Percentiles rank a stretch among this genome's conserved stretches.
These are phyloP conservation scores for Warburgia ugandensis DNA, from an alignment of 164 flowering plant species.

Conservation along the genomic window DNA sequence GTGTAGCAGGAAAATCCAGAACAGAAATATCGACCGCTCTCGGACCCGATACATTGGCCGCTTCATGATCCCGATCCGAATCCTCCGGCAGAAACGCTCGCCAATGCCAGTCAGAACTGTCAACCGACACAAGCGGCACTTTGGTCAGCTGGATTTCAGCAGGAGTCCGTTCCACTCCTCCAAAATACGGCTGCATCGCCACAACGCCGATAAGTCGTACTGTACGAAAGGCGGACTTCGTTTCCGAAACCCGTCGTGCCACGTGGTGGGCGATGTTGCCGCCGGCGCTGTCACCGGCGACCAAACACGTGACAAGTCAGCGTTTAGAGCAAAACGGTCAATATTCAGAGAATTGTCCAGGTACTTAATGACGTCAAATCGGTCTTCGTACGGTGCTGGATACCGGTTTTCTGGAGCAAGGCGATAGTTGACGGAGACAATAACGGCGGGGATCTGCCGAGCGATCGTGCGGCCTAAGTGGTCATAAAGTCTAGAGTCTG, in stretches of 20 bases:
- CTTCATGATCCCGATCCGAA: too few relatives aligned
- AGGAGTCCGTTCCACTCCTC: conserved; percentile 29
- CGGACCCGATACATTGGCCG: conserved; percentile 29
- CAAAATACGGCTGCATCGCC: conserved; percentile 25
- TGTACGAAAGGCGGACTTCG: conserved; percentile 3
- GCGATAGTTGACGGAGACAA: conserved; percentile 35
- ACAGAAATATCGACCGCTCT: conserved; percentile 13
- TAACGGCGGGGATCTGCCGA: conserved; percentile 10
- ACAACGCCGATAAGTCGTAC: conserved; percentile 18
- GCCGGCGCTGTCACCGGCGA: conserved; percentile 63
- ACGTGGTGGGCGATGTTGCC: conserved; percentile 62
- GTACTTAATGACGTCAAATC: conserved; percentile 17
- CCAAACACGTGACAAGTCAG: conserved; percentile 25
- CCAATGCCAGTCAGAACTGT: conserved; percentile 22
- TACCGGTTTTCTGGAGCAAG: conserved; percentile 28
- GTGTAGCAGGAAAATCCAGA: conserved; percentile 17
- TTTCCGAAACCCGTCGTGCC: conserved; percentile 14
- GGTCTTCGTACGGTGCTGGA: conserved; percentile 32
- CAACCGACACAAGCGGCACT: conserved; percentile 5
- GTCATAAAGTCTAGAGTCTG: conserved; percentile 15
- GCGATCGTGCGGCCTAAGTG: conserved; percentile 17
- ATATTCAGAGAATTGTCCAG: neutral
- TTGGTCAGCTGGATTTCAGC: conserved; percentile 15
- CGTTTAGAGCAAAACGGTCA: conserved; percentile 10
- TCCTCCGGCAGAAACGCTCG: conserved; percentile 25